Evolutionary conservation across 345 rosid species (phyloP).

Genomic region (Gossypium bickii): DNA sequence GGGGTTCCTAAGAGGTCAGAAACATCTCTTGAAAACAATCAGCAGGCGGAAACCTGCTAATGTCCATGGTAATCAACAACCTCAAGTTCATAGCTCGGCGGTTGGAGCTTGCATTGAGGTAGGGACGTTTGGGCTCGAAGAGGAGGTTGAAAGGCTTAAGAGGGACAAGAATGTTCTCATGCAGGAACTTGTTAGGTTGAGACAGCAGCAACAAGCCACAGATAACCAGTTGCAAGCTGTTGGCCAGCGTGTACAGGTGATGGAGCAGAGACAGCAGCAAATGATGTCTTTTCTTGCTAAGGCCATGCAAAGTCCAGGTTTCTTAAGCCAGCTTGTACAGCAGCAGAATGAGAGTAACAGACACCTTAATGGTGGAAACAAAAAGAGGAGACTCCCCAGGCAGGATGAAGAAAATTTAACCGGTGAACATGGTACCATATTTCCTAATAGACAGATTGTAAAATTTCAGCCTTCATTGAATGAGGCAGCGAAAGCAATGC

Average conservation of each 20-base stretch:
- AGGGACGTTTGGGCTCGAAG: constrained; percentile 78
- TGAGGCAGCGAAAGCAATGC: constrained; percentile 68
- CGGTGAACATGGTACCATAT: constrained; percentile 23
- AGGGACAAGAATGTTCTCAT: constrained; percentile 86
- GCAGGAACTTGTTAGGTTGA: constrained; percentile 88
- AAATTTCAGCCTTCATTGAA: constrained; percentile 63
- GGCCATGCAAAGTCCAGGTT: constrained; percentile 79
- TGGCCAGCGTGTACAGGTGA: constrained; percentile 74
- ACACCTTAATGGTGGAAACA: constrained; percentile 57
- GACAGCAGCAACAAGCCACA: constrained; percentile 81
- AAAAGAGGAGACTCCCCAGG: constrained; percentile 68
- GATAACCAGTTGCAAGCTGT: constrained; percentile 68
- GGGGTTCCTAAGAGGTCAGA: constrained; percentile 79
- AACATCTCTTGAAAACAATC: constrained; percentile 60
- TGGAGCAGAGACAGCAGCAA: constrained; percentile 95
- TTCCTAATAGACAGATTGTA: constrained; percentile 59
- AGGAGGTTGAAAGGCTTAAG: constrained; percentile 81
- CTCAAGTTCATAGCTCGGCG: constrained; percentile 53
- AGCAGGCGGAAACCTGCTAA: constrained; percentile 65
- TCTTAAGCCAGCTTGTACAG: constrained; percentile 75
- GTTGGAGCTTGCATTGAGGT: constrained; percentile 78
- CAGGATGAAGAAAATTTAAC: constrained; percentile 47
- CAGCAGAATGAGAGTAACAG: constrained; percentile 58
- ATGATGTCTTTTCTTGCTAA: constrained; percentile 89
- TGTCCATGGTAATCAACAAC: constrained; percentile 42